phyloP scores from a whole-genome alignment of 345 rosid species.

The Eutrema japonicum region DNA sequence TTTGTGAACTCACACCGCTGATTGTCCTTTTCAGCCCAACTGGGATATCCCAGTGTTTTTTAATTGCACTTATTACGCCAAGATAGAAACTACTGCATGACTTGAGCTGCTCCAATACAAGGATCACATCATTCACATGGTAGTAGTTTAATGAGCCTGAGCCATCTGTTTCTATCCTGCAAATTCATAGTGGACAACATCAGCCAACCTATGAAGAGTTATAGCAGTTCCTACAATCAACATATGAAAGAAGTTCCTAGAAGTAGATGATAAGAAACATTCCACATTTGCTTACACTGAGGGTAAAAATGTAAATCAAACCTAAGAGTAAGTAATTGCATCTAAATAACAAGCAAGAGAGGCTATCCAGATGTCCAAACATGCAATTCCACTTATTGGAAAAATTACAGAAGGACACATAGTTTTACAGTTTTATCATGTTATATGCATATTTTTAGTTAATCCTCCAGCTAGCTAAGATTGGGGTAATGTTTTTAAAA shows the following conservation, averaged over 20 bases:
- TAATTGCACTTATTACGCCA: slow-evolving; percentile 63
- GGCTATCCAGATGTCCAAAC: slow-evolving; percentile 24
- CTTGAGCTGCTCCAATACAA: slow-evolving; percentile 66
- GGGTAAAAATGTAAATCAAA: not conserved
- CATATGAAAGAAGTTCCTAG: slow-evolving; percentile 19
- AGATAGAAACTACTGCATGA: slow-evolving; percentile 55
- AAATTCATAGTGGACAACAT: slow-evolving; percentile 41
- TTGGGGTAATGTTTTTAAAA: slow-evolving; percentile 17
- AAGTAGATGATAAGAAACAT: slow-evolving; percentile 15
- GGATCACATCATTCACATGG: slow-evolving; percentile 61
- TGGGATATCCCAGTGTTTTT: slow-evolving; percentile 63
- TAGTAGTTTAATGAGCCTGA: slow-evolving; percentile 62
- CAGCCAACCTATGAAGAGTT: slow-evolving; percentile 34
- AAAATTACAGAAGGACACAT: slow-evolving; percentile 4
- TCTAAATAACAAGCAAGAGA: slow-evolving; percentile 14
- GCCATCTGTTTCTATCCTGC: slow-evolving; percentile 77
- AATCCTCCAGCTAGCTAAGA: slow-evolving; percentile 9
- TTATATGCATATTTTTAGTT: slow-evolving; percentile 25
- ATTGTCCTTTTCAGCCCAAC: slow-evolving; percentile 45
- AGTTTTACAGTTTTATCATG: slow-evolving; percentile 14
- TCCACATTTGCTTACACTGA: slow-evolving; percentile 18
- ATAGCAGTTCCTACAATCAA: slow-evolving; percentile 21
- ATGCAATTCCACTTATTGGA: slow-evolving; percentile 24
- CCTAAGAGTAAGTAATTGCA: slow-evolving; percentile 18
- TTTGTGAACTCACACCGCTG: slow-evolving; percentile 48